Conservation (phyloP, 2,329 filamentous ascomycete genomes). For the Nigrospora oryzae region DNA sequence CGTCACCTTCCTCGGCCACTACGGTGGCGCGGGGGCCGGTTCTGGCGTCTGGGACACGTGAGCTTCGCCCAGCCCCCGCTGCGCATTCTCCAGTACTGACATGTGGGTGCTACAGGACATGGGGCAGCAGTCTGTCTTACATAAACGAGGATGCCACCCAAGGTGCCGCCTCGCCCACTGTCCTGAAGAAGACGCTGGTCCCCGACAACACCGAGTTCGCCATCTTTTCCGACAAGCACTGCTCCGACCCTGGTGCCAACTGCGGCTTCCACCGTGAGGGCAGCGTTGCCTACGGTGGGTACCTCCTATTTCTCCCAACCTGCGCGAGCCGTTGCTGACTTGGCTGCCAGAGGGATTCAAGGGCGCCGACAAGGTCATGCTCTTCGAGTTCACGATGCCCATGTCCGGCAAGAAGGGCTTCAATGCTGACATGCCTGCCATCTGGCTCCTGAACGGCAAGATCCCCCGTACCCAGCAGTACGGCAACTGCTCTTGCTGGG, state of each 20-base stretch:
- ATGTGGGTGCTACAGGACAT: slow-evolving; percentile 17
- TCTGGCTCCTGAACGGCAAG: slow-evolving; percentile 68
- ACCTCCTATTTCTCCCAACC: background rate
- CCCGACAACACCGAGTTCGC: slow-evolving; percentile 35
- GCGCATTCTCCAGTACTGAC: slow-evolving; percentile 1
- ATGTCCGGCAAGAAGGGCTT: slow-evolving; percentile 40
- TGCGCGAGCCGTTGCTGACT: background rate
- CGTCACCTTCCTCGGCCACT: slow-evolving; percentile 39
- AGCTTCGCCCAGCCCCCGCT: slow-evolving; percentile 10
- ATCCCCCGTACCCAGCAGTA: slow-evolving; percentile 67
- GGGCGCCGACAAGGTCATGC: slow-evolving; percentile 62
- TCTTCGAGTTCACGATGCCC: slow-evolving; percentile 69
- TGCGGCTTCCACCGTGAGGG: slow-evolving; percentile 36
- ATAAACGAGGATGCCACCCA: slow-evolving; percentile 30
- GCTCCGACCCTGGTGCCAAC: slow-evolving; percentile 19
- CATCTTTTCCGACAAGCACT: slow-evolving; percentile 35
- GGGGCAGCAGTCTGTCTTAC: slow-evolving; percentile 36
- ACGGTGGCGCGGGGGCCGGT: slow-evolving; percentile 32
- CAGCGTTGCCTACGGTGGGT: slow-evolving; percentile 34
- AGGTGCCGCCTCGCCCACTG: slow-evolving; percentile 27
- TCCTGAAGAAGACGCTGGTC: slow-evolving; percentile 29
- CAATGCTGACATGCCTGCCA: slow-evolving; percentile 61
- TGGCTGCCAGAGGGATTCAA: slow-evolving; percentile 54
- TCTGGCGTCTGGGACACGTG: slow-evolving; percentile 33
- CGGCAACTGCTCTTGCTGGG: slow-evolving; percentile 65